Base-by-base conservation (phyloP, 2,329 filamentous ascomycete genomes). In the Trichoderma pleuroti region DNA sequence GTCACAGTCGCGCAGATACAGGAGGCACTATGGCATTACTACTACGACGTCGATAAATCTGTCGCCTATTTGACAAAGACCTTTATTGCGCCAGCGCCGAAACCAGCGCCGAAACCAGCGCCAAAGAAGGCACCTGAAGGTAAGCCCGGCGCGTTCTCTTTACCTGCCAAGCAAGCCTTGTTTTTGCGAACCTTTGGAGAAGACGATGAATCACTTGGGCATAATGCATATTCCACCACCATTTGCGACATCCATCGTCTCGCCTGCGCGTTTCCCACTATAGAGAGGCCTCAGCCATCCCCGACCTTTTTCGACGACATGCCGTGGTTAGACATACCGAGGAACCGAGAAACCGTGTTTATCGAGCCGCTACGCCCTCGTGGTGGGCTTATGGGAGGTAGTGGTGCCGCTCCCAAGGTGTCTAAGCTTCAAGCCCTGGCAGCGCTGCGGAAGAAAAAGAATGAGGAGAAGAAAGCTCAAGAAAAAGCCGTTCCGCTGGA, bases 1-100 rank as follows among this genome's bases (percentile, higher is more conserved):
- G 85, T 91, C 75, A 87, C 85, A 42, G 82, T 80, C 59, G 80
- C 77, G 46, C 91, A 97, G 77, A 95, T 98, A 73, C 90, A 97
- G 79, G 95, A 98, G 72, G 88, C 94, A 0, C 82, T 99, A 18
- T 98, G 94, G 93, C 90, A 99, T 81, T 98, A 98, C 81, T 98
- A 95, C 80, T 98, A 94, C 79, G 94, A 99, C 76, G 86, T 97
- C 34, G 91, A 90, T 70, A 97, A 97, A 81, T 90, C 93, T 1
- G 91, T 97, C 46, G 86, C 87, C 70, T 98, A 97, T 77, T 81
- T 99, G 71, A 87, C 90, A 73, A 92, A 90, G 85, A 90, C 85
- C 36, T 87, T 84, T 74, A 82, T 88, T 74, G 80, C 82, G 9
- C 82, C 82, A 57, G 77, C 82, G 36, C 56, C 65, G 28, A 68